These are phyloP conservation scores for Domatiomyces globalis DNA, from an alignment of 2,329 filamentous ascomycete genomes.

Conservation along the genomic window DNA sequence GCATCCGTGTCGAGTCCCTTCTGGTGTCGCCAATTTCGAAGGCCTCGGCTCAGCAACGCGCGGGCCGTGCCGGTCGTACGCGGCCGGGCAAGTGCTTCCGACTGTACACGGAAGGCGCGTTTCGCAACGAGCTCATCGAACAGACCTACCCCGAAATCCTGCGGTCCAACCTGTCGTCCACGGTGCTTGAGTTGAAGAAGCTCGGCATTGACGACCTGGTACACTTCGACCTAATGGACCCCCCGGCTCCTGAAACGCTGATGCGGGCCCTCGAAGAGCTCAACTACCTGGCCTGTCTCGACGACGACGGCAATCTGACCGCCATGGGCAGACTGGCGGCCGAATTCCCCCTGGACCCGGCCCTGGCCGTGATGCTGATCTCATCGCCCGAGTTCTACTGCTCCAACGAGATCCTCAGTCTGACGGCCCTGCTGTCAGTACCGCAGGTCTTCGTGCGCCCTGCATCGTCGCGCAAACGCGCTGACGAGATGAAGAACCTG, in stretches of 20 bases:
- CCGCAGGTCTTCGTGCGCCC: conserved; percentile 89
- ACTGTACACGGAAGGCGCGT: conserved; percentile 85
- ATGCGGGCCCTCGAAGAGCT: conserved; percentile 96
- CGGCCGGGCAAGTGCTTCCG: conserved; percentile 97
- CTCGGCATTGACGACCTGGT: conserved; percentile 89
- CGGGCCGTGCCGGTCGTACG: conserved; percentile 97
- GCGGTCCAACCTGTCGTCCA: conserved; percentile 85
- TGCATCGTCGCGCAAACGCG: conserved; percentile 68
- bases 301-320: conserved; percentile 91
- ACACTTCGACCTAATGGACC: conserved; percentile 98
- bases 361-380: conserved; percentile 93
- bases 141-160: conserved; percentile 95
- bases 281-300: conserved; percentile 90
- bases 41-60: conserved; percentile 89
- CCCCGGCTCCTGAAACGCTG: conserved; percentile 90
- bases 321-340: conserved; percentile 73
- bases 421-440: conserved; percentile 85
- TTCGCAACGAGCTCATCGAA: conserved; percentile 96
- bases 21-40: conserved; percentile 97
- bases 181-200: conserved; percentile 93
- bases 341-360: conserved; percentile 87
- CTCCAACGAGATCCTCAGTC: conserved; percentile 93
- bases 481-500: conserved; percentile 92
- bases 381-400: conserved; percentile 96
- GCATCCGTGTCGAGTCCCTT: conserved; percentile 88